These are phyloP conservation scores for Pleurotus eryngii DNA, from an alignment of 768 basidiomycete genomes.

Conservation along the genomic window DNA sequence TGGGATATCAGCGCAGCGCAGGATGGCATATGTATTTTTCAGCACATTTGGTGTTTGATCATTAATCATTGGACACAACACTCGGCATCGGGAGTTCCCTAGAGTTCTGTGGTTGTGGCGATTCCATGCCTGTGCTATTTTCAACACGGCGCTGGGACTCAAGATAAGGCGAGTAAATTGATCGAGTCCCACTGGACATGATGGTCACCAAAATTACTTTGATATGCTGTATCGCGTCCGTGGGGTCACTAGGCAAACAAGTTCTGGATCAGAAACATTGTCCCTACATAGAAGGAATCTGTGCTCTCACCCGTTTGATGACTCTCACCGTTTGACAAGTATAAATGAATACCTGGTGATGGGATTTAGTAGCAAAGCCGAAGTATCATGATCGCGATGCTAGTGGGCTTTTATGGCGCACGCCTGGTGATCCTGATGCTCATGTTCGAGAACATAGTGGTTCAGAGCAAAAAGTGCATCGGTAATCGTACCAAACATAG, in stretches of 20 bases:
- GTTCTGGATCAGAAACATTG: no score
- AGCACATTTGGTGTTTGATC: not conserved
- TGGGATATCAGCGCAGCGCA: not conserved
- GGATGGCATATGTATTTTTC: not conserved
- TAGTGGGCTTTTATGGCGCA: not conserved
- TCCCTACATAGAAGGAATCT: no score
- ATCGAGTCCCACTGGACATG: no score
- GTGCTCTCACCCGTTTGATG: not conserved
- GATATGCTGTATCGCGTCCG: no score
- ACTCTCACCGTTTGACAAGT: not conserved
- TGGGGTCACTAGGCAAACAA: no score
- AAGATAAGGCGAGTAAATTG: no score
- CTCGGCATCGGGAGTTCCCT: not conserved
- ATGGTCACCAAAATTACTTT: no score
- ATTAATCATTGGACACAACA: not conserved
- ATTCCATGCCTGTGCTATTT: not conserved
- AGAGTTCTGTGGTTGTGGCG: not conserved
- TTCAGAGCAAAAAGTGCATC: not conserved
- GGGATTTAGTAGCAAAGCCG: not conserved
- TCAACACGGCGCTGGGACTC: not conserved
- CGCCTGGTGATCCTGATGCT: no score
- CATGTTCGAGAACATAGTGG: no score
- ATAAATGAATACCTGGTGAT: not conserved
- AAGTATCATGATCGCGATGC: not conserved
- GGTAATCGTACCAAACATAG: constrained; percentile 28